Evolutionary conservation across 495 filamentous ascomycete species (phyloP).

Genomic region (Neurospora sp.): DNA sequence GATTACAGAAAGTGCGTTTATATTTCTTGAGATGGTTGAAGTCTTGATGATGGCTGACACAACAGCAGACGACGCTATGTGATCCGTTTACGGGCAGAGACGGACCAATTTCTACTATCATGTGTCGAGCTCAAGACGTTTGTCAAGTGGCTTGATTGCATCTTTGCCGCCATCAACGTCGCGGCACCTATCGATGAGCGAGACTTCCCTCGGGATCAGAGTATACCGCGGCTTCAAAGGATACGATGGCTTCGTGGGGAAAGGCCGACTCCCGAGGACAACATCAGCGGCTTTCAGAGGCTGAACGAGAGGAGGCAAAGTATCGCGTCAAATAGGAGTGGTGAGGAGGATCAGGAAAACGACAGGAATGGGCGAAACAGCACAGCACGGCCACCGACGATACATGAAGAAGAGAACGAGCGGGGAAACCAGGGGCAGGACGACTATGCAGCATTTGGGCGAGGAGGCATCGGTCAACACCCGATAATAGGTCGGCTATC

Average conservation of each 20-base stretch:
- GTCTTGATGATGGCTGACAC: background rate
- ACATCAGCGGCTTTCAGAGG: constrained; percentile 15
- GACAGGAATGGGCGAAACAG: constrained; percentile 4
- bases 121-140: constrained; percentile 43
- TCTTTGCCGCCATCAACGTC: constrained; percentile 55
- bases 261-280: constrained; percentile 16
- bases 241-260: constrained; percentile 26
- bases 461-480: constrained; percentile 6
- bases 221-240: constrained; percentile 36
- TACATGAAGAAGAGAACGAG: constrained; percentile 7
- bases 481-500: constrained; percentile 19
- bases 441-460: background rate
- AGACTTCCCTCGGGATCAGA: constrained; percentile 46
- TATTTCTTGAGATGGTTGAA: background rate
- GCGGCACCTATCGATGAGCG: constrained; percentile 54
- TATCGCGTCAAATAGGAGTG: background rate
- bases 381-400: background rate
- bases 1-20: constrained; percentile 49
- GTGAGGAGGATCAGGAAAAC: constrained; percentile 3
- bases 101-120: constrained; percentile 54
- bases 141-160: constrained; percentile 48
- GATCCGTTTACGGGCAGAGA: constrained; percentile 51
- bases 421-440: constrained; percentile 6
- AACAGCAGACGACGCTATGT: constrained; percentile 41
- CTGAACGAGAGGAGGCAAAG: constrained; percentile 11